Evolutionary conservation across 345 rosid species (phyloP), one percentile per base, ranked within the genome.

Genomic region (Microcos paniculata): DNA sequence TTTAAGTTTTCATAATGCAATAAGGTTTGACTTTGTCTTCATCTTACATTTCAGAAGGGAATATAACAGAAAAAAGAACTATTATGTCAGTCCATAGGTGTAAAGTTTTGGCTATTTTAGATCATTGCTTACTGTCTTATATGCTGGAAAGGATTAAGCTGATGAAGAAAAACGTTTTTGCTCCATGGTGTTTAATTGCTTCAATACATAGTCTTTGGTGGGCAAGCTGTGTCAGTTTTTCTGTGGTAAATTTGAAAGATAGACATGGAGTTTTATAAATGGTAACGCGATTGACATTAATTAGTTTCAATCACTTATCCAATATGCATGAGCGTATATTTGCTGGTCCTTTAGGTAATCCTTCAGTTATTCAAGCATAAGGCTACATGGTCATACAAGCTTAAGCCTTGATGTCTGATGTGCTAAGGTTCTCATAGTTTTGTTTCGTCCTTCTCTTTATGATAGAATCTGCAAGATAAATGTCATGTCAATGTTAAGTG

Each of bases 391-490:
- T 66, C 53, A 14, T 49, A 69, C 48, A 19, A 30, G 58, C 19
- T 69, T 35, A 7, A 35, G 40, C 40, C 40, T 35, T 48, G 26
- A 30, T 28, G 26, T 67, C 21, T 15, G 42, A 8, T 48, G 57
- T 48, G 24, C 55, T 49, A 15, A 49, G 31, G 24, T 49, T 69
- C 6, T 15, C 48, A 51, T 21, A 12, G 21, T 65, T 65, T 65
- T 64, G 51, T 64, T n/a, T 19, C 40, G 35, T 67, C 38, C 68
- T 66, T 24, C 51, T 21, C 51, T 64, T 64, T 63, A n/a, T 43
- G 71, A 43, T 24, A 35, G 53, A 66, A 43, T 43, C 35, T 66
- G 35, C 35, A 43, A 26, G 71, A 66, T 23, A 66, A 66, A n/a
- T 23, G 53, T 23, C 31, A 65, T 42, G 52, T 66, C 53, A 24